A percentile compares a stretch with the other conserved stretches of the same genome.
These are phyloP conservation scores for Macrocybe gigantea DNA, from an alignment of 768 basidiomycete genomes.

Conservation along the genomic window DNA sequence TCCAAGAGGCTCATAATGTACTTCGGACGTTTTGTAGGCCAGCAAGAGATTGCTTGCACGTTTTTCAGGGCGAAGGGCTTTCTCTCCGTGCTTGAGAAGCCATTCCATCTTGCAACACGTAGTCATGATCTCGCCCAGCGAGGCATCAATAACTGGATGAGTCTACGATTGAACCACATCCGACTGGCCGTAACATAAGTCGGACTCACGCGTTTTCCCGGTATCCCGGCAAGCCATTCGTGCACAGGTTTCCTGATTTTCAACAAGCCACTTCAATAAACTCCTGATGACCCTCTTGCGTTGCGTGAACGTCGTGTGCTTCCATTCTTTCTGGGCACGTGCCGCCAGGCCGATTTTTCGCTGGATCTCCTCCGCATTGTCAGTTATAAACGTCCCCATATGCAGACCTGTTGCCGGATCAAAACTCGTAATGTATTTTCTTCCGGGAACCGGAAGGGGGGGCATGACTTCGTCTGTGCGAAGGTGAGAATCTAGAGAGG, in stretches of 20 bases:
- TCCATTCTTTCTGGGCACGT: slow-evolving; percentile 70
- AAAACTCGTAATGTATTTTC: slow-evolving; percentile 81
- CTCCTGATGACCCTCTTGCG: slow-evolving; percentile 81
- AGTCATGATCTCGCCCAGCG: slow-evolving; percentile 91
- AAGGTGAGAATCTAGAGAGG: slow-evolving; percentile 63
- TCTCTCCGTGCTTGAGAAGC: slow-evolving; percentile 83
- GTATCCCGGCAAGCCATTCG: slow-evolving; percentile 89
- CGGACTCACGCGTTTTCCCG: slow-evolving; percentile 81
- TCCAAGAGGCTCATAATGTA: slow-evolving; percentile 88
- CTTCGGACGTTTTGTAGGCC: slow-evolving; percentile 70
- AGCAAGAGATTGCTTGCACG: slow-evolving; percentile 64
- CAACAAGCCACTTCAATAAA: slow-evolving; percentile 86
- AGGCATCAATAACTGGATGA: slow-evolving; percentile 79
- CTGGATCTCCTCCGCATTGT: slow-evolving; percentile 64
- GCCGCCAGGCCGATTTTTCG: slow-evolving; percentile 64
- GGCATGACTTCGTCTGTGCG: slow-evolving; percentile 50
- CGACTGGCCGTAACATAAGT: neutral
- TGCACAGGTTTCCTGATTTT: slow-evolving; percentile 84
- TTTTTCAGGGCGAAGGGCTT: slow-evolving; percentile 64
- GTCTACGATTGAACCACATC: neutral
- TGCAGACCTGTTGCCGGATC: slow-evolving; percentile 89
- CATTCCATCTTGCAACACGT: slow-evolving; percentile 94
- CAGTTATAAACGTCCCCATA: slow-evolving; percentile 71
- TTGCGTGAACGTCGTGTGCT: slow-evolving; percentile 67
- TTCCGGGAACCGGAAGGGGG: slow-evolving; percentile 32